phyloP scores from a whole-genome alignment of 192 early-diverging fungal genomes.

The Obelidium mucronatum region DNA sequence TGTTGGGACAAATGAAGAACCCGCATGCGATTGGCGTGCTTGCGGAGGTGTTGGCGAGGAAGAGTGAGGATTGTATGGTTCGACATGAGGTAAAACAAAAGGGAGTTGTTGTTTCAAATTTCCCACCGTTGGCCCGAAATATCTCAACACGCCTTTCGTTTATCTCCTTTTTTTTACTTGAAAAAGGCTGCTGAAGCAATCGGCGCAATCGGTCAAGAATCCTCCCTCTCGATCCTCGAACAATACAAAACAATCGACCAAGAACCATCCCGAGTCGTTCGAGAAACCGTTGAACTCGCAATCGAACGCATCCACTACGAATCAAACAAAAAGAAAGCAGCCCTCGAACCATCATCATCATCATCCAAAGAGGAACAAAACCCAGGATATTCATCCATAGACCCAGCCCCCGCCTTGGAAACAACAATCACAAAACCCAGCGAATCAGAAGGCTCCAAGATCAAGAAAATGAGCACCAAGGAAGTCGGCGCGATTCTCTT shows the following conservation, averaged over 20 bases:
- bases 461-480: slow-evolving; percentile 61
- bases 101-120: too few relatives aligned
- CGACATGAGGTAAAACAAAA: too few relatives aligned
- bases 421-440: too few relatives aligned
- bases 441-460: not conserved
- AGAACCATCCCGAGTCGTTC: slow-evolving; percentile 79
- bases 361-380: not conserved
- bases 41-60: slow-evolving; percentile 68
- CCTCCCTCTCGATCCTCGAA: slow-evolving; percentile 74
- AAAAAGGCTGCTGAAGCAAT: slow-evolving; percentile 96
- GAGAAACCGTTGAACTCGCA: slow-evolving; percentile 91
- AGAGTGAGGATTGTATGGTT: slow-evolving; percentile 89
- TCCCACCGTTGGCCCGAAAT: too few relatives aligned
- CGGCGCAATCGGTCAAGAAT: slow-evolving; percentile 84
- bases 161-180: too few relatives aligned
- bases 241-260: slow-evolving; percentile 68
- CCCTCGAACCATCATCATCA: too few relatives aligned
- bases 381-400: slow-evolving; percentile 78
- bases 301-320: slow-evolving; percentile 87
- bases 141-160: too few relatives aligned
- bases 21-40: slow-evolving; percentile 76
- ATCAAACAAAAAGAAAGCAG: slow-evolving; percentile 26
- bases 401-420: slow-evolving; percentile 86
- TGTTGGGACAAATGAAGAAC: slow-evolving; percentile 94
- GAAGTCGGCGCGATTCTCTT: slow-evolving; percentile 73